Evolutionary conservation across 2,329 filamentous ascomycete species (phyloP).

Genomic region (Shiraia bambusicola): DNA sequence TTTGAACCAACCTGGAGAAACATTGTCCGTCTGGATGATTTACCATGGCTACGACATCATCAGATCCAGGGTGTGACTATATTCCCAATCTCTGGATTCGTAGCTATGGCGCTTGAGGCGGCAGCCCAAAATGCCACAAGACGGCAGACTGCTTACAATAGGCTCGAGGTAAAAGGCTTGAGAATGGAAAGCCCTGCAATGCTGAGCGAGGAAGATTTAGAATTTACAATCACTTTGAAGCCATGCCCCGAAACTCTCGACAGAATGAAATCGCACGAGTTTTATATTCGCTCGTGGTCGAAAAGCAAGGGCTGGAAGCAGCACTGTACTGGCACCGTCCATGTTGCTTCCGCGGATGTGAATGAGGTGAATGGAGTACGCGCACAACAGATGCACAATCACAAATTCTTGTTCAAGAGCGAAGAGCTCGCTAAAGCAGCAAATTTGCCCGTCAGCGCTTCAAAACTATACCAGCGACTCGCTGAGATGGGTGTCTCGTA

Average conservation of each 20-base stretch:
- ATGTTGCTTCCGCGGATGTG: constrained; percentile 40
- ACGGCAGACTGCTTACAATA: constrained; percentile 13
- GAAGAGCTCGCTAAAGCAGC: constrained; percentile 6
- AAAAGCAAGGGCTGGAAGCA: constrained; percentile 58
- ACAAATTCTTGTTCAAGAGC: constrained; percentile 17
- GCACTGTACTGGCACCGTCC: constrained; percentile 52
- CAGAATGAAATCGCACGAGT: constrained; percentile 26
- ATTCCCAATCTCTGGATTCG: constrained; percentile 38
- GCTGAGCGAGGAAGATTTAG: constrained; percentile 33
- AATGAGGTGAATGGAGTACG: constrained; percentile 47
- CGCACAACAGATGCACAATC: background rate
- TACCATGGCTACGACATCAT: constrained; percentile 53
- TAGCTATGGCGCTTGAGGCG: constrained; percentile 38
- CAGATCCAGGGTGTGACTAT: constrained; percentile 38
- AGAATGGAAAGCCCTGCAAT: constrained; percentile 23
- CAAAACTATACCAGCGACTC: constrained; percentile 51
- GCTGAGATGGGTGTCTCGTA: constrained; percentile 53
- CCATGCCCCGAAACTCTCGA: constrained; percentile 1
- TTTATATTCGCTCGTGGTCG: constrained; percentile 58
- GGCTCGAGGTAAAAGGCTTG: constrained; percentile 21
- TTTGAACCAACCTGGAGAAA: constrained; percentile 48
- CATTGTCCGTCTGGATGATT: constrained; percentile 44
- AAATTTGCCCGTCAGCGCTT: constrained; percentile 14
- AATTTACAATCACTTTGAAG: constrained; percentile 32
- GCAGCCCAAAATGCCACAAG: constrained; percentile 16